Evolutionary conservation across 495 filamentous ascomycete genomes (phyloP).

Genomic region (Choiromyces venosus): DNA sequence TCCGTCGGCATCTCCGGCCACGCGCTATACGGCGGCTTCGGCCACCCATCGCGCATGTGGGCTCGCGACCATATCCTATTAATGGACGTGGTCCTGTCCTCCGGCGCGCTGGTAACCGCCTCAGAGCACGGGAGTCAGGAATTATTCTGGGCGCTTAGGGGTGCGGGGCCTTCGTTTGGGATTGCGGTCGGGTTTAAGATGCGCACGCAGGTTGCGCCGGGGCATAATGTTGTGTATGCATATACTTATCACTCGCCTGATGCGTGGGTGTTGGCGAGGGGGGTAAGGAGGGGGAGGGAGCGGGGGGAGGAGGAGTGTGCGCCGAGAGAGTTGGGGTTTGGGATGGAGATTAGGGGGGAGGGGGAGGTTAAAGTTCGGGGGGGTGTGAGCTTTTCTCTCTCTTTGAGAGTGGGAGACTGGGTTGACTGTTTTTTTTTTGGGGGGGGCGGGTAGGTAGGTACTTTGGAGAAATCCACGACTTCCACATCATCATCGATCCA

Average conservation of each 20-base stretch:
- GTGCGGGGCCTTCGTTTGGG: slow-evolving; percentile 59
- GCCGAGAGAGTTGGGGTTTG: slow-evolving; percentile 25
- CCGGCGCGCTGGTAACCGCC: slow-evolving; percentile 49
- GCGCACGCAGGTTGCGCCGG: slow-evolving; percentile 55
- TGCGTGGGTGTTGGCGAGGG: slow-evolving; percentile 39
- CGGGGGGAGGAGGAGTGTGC: too few species aligned
- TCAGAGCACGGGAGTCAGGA: slow-evolving; percentile 46
- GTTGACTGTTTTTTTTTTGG: background rate
- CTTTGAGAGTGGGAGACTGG: background rate
- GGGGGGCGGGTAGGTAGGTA: slow-evolving; percentile 9
- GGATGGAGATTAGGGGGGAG: slow-evolving; percentile 15
- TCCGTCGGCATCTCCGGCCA: slow-evolving; percentile 67
- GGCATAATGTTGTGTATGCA: slow-evolving; percentile 50
- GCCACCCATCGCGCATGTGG: slow-evolving; percentile 56
- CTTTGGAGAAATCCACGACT: slow-evolving; percentile 11
- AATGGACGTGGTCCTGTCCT: slow-evolving; percentile 58
- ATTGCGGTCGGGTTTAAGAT: slow-evolving; percentile 59
- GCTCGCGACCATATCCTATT: slow-evolving; percentile 58
- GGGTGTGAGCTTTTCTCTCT: slow-evolving; percentile 18
- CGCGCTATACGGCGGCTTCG: slow-evolving; percentile 63
- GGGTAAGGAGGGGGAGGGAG: slow-evolving; percentile 12
- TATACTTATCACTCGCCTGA: slow-evolving; percentile 48
- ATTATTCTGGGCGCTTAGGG: slow-evolving; percentile 54
- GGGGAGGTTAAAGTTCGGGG: slow-evolving; percentile 21
- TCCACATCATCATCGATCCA: slow-evolving; percentile 9